Evolutionary conservation across 495 filamentous ascomycete genomes (phyloP).

Genomic region (Terfezia claveryi): DNA sequence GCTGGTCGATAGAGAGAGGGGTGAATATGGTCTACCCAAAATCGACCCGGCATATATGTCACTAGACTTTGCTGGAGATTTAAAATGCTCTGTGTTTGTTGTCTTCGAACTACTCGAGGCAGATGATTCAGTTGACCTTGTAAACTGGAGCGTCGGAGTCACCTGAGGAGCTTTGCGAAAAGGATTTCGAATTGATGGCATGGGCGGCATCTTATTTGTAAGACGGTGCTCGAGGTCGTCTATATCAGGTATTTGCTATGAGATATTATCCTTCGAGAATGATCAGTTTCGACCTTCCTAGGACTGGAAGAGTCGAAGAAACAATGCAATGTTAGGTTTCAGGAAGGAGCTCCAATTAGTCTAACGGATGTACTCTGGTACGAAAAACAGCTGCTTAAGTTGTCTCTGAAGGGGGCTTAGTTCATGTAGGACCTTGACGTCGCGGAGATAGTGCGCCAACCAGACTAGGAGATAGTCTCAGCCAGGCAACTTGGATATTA

Average conservation of each 20-base stretch:
- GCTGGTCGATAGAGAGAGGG: neutral
- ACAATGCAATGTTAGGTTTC: too few relatives aligned
- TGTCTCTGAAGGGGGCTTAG: neutral
- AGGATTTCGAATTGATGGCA: constrained; percentile 19
- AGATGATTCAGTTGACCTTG: constrained; percentile 6
- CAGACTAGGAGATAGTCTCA: neutral
- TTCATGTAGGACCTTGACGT: neutral
- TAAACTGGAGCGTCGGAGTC: constrained; percentile 4
- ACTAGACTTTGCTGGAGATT: neutral
- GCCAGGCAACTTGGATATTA: too few relatives aligned
- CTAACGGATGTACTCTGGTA: neutral
- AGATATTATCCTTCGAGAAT: too few relatives aligned
- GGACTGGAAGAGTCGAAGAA: too few relatives aligned
- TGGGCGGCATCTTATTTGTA: constrained; percentile 11
- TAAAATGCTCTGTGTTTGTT: constrained; percentile 1
- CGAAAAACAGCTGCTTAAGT: neutral
- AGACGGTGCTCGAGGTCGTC: too few relatives aligned
- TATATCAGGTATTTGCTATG: too few relatives aligned
- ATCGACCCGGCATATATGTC: neutral
- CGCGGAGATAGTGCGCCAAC: too few relatives aligned
- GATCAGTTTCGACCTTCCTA: too few relatives aligned
- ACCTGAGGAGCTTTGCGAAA: constrained; percentile 13
- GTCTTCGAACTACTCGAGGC: constrained; percentile 3
- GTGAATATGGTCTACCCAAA: neutral
- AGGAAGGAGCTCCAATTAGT: too few relatives aligned